Base-by-base conservation (phyloP, 495 filamentous ascomycete species). In the Trichodelitschia bisporula region DNA sequence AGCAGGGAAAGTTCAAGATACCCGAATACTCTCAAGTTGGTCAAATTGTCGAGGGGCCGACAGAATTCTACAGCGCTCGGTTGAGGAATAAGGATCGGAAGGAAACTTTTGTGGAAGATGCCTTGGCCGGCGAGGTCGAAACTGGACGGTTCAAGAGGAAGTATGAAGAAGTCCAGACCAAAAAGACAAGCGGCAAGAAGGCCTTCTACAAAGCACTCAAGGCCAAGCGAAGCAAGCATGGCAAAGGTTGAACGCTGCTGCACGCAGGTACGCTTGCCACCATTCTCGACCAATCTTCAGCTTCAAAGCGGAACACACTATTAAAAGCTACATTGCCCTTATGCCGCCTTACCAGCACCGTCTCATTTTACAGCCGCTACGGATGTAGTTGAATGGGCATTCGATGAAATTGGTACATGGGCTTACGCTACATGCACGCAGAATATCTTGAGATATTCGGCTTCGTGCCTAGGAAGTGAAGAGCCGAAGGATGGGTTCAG, bases 11-110 rank as follows among this genome's bases (percentile, higher is more conserved):
- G 51, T 50, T 56, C 31, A 47, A 61, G 25, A 46, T 71, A 2
- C 86, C 86, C 4, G 61, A 80, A 35, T 93, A 70, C 46, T 83
- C 72, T 16, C 77, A 89, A 39, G 69, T 92, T 15, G 86, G 86
- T 27, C 89, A 74, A 2, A 68, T 95, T 31, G 64, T 92, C 20
- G 68, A 90, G 40, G 84, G 83, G 0, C 77, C 82, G 13, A 80
- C 78, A 0, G 86, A 97, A 40, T 90, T 72, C 54, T 76, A 66
- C 54, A 78, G 59, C 38, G 60, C 62, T 11, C 65, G 86, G 14
- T 60, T 95, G 20, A 61, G 64, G 18, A 86, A 82, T 48, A 89
- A 75, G 50, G 74, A 95, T 42, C 61, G 77, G 36, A 91, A 89
- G 56, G 65, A 62, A 38, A 91, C 77, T 2, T 76, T 97, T 36